A percentile compares a stretch with the other conserved stretches of the same genome.
Conservation (phyloP, 306 rosid genomes). For the Lablab purpureus region DNA sequence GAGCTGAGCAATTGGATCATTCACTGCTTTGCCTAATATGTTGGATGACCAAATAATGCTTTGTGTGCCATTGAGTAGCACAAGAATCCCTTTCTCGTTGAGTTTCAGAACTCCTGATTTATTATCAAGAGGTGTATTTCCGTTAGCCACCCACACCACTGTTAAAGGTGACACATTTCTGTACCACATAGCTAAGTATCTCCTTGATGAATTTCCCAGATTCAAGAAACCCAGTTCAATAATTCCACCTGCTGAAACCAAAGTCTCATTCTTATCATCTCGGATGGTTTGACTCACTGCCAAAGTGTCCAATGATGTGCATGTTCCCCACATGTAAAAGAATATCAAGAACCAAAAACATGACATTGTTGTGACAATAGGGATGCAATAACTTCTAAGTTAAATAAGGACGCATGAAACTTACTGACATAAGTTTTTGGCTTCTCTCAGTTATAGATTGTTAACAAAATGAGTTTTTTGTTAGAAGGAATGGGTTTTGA, state of each 20-base stretch:
- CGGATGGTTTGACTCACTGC: background rate
- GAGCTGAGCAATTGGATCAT: constrained; percentile 19
- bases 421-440: too few species aligned
- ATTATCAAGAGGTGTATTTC: constrained; percentile 3
- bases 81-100: constrained; percentile 3
- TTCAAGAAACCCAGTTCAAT: constrained; percentile 44
- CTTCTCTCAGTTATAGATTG: too few species aligned
- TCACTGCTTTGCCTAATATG: background rate
- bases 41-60: constrained; percentile 40
- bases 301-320: background rate
- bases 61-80: constrained; percentile 25
- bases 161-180: constrained; percentile 7
- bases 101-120: constrained; percentile 9
- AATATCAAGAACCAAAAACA: background rate
- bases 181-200: constrained; percentile 45
- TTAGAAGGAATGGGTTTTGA: too few species aligned
- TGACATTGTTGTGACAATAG: background rate
- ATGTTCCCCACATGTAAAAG: background rate
- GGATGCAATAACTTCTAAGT: background rate
- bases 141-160: constrained; percentile 47
- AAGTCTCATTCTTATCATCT: constrained; percentile 18
- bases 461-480: too few species aligned
- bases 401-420: background rate
- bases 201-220: constrained; percentile 5
- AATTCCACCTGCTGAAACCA: constrained; percentile 20